Conservation (phyloP, 2,329 filamentous ascomycete genomes). For the Trichoderma sp. region DNA sequence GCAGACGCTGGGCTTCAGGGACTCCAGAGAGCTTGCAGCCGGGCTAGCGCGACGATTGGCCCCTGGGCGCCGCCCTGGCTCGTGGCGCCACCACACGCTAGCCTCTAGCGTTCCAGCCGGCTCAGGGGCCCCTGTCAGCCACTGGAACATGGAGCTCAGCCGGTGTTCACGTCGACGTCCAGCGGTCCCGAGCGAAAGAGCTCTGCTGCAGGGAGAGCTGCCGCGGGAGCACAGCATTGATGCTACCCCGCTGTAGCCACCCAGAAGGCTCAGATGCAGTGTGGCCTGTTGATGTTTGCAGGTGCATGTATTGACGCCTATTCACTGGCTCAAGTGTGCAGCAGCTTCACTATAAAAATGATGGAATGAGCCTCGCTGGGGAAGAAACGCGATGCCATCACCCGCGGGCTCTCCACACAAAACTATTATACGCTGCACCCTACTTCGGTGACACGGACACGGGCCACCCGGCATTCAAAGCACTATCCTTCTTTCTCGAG, state of each 20-base stretch:
- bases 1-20: not conserved
- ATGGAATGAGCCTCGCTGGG: not conserved
- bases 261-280: not conserved
- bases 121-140: slow-evolving; percentile 14
- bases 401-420: slow-evolving; percentile 14
- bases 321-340: not conserved
- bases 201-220: slow-evolving; percentile 1
- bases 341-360: not conserved
- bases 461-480: slow-evolving; percentile 15
- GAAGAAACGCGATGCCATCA: not conserved
- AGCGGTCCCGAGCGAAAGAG: not conserved
- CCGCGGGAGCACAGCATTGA: slow-evolving; percentile 5
- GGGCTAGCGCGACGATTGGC: slow-evolving; percentile 17
- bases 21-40: not conserved
- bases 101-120: slow-evolving; percentile 2
- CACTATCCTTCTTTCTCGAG: slow-evolving; percentile 8
- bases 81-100: slow-evolving; percentile 19
- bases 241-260: slow-evolving; percentile 4
- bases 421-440: not conserved
- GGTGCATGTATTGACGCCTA: too few relatives aligned
- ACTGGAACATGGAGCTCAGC: not conserved
- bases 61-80: slow-evolving; percentile 21
- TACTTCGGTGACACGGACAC: slow-evolving; percentile 11
- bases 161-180: not conserved
- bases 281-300: not conserved